Evolutionary conservation across 1,284 basidiomycete species (phyloP), one percentile per base, ranked within the genome.

Genomic region (Sporisorium exsertum): DNA sequence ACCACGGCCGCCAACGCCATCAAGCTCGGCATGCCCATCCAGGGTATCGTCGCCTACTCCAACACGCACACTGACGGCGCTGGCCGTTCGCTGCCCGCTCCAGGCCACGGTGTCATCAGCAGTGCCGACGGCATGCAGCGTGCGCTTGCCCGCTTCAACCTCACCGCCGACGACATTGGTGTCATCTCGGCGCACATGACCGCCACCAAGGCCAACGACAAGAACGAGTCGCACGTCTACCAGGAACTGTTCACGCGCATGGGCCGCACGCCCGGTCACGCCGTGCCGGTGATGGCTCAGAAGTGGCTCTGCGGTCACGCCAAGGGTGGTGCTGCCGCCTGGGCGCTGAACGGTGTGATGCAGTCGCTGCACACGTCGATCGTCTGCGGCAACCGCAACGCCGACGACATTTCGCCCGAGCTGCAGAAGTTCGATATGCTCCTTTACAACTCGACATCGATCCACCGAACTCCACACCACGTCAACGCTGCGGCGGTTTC

Each of bases 221-320:
- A 95, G 88, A 99, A 99, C 87, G 96, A 99, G 89, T 94, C 94
- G 8, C 91, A 92, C 79, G 94, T 97, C 68, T 98, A 96, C 93
- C 95, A 98, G 86, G 91, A 94, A 77, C 91, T 97, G 84, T 93
- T 99, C 87, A 91, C 90, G 43, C 90, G 91, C 63, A 92, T 98
- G 81, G 91, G 91, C 58, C 93, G 97, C 72, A 94, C 94, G 16
- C 90, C 91, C 53, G 95, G 95, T 64, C 98, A 98, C 86, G 95
- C 95, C 22, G 92, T 97, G 58, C 96, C 97, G 4, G 92, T 97
- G 83, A 93, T 98, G 87, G 94, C 97, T 1, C 96, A 99, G 87
- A 99, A 99, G 90, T 94, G 92, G 87, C 89, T 83, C 42, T 78
- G 76, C 55, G 81, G 81, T 70, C 81, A 83, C 69, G 77, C 79